Evolutionary conservation across 805 yeast species (phyloP), one percentile per base, ranked within the genome.

Genomic region (Sporopachydermia quercuum): DNA sequence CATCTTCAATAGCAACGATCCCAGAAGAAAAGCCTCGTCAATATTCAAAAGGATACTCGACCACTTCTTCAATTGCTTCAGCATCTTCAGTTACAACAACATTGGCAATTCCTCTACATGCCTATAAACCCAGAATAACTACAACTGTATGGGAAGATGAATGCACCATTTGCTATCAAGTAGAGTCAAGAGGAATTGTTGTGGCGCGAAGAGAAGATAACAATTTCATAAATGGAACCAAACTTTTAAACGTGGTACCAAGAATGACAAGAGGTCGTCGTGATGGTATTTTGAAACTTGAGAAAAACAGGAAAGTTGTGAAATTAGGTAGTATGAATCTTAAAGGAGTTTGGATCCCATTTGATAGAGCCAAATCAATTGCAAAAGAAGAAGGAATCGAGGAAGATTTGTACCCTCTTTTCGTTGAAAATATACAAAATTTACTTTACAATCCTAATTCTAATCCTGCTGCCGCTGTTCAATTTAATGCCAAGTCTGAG

Each of bases 101-200:
- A 51, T 14, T 40, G 30, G 8, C 30, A 8, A 23, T 34, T 1
- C 40, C 42, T 6, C 27, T 23, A 16, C 17, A 18, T 45, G 18
- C 65, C 67, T 14, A 61, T 61, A 60, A 63, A 65, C 76, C 76
- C 18, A 54, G 74, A 38, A 83, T 82, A 40, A 78, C 86, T 38
- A 80, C 91, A 13, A 79, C 91, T 14, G 70, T 78, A 68, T 83
- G 94, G 94, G 91, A 82, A 55, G 93, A 82, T 54, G 83, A 76
- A 49, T 74, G 73, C 48, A 76, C 84, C 1, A 60, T 76, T 36
- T 76, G 84, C 50, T 76, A 76, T 55, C 84, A 76, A 54, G 83
- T 76, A 38, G 83, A 76, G 44, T 76, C 79, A 38, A 74, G 76
- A 50, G 76, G 76, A 40, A 76, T 76, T 30, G 63, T 76, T 1